phyloP scores from a whole-genome alignment of 179 eudicot species.

The Carnegiea gigantea region DNA sequence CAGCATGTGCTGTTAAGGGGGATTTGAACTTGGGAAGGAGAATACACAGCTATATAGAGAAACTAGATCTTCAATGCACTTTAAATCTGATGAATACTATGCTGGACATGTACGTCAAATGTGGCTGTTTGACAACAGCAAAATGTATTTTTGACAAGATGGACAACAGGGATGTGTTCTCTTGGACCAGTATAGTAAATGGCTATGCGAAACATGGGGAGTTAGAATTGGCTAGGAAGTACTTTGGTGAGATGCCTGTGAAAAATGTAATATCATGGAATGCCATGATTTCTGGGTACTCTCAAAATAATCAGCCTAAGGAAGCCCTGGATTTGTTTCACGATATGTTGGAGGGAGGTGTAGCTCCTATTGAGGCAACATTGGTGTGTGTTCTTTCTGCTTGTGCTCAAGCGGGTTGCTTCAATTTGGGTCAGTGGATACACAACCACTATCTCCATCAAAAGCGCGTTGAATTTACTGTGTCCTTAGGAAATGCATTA shows the following conservation, averaged over 20 bases:
- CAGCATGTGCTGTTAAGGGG: constrained; percentile 57
- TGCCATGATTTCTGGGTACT: constrained; percentile 73
- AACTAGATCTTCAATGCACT: constrained; percentile 30
- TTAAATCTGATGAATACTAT: constrained; percentile 59
- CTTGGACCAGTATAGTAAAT: constrained; percentile 76
- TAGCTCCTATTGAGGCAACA: constrained; percentile 41
- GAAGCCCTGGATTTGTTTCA: constrained; percentile 38
- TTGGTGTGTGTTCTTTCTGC: constrained; percentile 42
- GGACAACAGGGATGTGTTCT: constrained; percentile 60
- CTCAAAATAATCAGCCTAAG: constrained; percentile 37
- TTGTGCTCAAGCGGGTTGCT: constrained; percentile 42
- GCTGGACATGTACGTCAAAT: constrained; percentile 75
- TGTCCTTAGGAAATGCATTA: constrained; percentile 34
- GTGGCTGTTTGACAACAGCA: constrained; percentile 55
- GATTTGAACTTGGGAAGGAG: constrained; percentile 47
- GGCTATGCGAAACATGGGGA: constrained; percentile 59
- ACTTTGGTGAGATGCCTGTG: constrained; percentile 58
- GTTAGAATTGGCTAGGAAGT: constrained; percentile 51
- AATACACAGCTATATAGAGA: constrained; percentile 39
- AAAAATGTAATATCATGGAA: constrained; percentile 75
- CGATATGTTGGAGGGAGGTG: constrained; percentile 30
- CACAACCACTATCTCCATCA: constrained; percentile 34
- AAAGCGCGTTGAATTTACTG: constrained; percentile 23
- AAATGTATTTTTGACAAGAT: constrained; percentile 49
- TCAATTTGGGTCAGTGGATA: constrained; percentile 37